Base-by-base conservation (phyloP, 73 alveolate species). In the Vitrella brassicaformis region DNA sequence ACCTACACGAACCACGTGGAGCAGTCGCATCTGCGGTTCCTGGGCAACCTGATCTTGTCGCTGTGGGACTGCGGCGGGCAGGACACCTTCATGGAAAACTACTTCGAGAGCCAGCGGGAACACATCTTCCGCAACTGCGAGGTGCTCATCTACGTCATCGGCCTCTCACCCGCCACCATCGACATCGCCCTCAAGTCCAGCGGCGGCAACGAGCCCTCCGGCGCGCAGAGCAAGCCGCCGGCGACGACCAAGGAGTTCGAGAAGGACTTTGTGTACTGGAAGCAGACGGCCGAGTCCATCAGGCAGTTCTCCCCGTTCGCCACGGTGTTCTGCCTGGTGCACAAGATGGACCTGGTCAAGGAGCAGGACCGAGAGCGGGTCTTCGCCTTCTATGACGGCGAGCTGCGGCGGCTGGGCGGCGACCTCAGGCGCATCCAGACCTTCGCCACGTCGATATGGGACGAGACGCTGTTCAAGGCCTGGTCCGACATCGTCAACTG, bases 61-160 rank as follows among this genome's bases (percentile, higher is more conserved):
- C 90, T 94, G 47, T 94, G 96, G 93, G 98, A 94, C 81, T 94
- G 98, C 77, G 98, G 98, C 46, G 98, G 98, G 4, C 95, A 94
- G 78, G 98, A 92, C 74, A 94, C 85, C 69, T 94, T 94, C 87
- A 93, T 94, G 93, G 96, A 92, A 89, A 95, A 94, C 78, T 94
- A 94, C 80, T 90, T 94, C 86, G 94, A 94, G 89, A 82, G 96
- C 27, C 89, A 93, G 88, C 84, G 95, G 31, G 98, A 94, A 73
- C 88, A 87, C 71, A 92, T 94, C 87, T 94, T 94, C 88, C 88
- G 92, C 86, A 70, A 91, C 90, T 74, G 98, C 88, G 65, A 93
- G 81, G 98, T 94, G 70, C 89, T 94, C n/a, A 94, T 94, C 72
- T 94, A 92, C 77, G 98, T 94, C 28, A 86, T 94, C 27, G 98